Percentiles rank a stretch among this genome's conserved stretches.
Evolutionary conservation across 2,329 filamentous ascomycete genomes (phyloP).

Genomic region (Colletotrichum euphorbiae): DNA sequence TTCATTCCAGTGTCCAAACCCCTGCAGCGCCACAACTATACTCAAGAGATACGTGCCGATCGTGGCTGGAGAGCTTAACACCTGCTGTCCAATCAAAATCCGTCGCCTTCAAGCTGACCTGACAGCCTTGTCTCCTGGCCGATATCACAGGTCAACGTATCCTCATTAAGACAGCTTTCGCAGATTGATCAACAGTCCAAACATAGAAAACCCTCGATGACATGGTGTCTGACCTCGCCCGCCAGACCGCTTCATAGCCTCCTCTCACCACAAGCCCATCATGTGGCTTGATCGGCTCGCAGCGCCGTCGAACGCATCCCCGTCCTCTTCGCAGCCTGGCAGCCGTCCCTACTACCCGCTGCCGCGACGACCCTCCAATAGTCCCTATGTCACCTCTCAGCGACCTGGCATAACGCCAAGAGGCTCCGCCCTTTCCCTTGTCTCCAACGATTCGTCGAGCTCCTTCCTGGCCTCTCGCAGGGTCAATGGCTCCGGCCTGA

Average conservation of each 20-base stretch:
- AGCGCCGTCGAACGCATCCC: constrained; percentile 71
- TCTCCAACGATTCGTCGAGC: constrained; percentile 79
- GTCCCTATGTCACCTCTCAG: constrained; percentile 75
- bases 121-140: constrained; percentile 30
- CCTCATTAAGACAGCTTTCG: constrained; percentile 14
- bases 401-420: constrained; percentile 76
- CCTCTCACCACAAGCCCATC: constrained; percentile 38
- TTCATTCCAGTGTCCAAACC: background rate
- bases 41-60: background rate
- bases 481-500: constrained; percentile 76
- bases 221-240: constrained; percentile 15
- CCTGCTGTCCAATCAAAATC: constrained; percentile 27
- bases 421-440: constrained; percentile 82
- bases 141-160: constrained; percentile 22
- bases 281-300: constrained; percentile 96
- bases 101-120: constrained; percentile 9
- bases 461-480: constrained; percentile 77
- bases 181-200: background rate
- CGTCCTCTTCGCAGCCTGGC: constrained; percentile 62
- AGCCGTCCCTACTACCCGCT: constrained; percentile 79
- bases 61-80: constrained; percentile 12
- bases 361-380: constrained; percentile 74
- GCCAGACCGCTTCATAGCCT: constrained; percentile 37
- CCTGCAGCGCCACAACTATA: constrained; percentile 28
- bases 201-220: constrained; percentile 1